A percentile compares a stretch with the other conserved stretches of the same genome.
Conservation (phyloP, 2,329 filamentous ascomycete genomes). For the Fusarium kyushuense region DNA sequence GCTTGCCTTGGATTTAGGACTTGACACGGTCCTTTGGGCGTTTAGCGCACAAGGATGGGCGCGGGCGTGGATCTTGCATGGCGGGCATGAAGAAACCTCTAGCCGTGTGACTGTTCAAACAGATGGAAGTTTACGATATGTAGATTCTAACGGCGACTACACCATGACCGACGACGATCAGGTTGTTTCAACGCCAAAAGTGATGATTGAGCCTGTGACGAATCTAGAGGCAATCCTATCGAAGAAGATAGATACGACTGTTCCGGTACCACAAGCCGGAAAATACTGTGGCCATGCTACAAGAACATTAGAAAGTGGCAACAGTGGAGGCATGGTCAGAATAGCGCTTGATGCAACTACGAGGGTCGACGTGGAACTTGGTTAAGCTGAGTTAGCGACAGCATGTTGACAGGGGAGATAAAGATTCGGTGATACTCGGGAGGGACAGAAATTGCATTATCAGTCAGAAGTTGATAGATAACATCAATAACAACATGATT, state of each 20-base stretch:
- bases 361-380: constrained; percentile 56
- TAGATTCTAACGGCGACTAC: constrained; percentile 50
- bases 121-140: constrained; percentile 51
- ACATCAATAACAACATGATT: constrained; percentile 39
- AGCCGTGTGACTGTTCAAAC: constrained; percentile 43
- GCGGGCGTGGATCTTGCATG: constrained; percentile 50
- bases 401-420: background rate
- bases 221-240: constrained; percentile 2
- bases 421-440: constrained; percentile 25
- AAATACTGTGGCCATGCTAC: constrained; percentile 24
- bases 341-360: constrained; percentile 52
- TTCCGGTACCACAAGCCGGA: constrained; percentile 16
- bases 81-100: constrained; percentile 35
- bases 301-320: constrained; percentile 31
- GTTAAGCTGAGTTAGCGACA: constrained; percentile 18
- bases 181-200: constrained; percentile 4
- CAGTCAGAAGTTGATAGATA: constrained; percentile 22
- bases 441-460: constrained; percentile 31
- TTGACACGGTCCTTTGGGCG: constrained; percentile 53
- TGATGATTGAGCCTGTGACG: constrained; percentile 18
- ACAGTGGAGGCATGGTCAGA: constrained; percentile 41
- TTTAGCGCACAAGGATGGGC: constrained; percentile 53
- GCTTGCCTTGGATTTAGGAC: constrained; percentile 51
- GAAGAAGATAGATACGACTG: constrained; percentile 9
- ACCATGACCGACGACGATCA: constrained; percentile 44